A percentile compares a stretch with the other conserved stretches of the same genome.
phyloP scores from a whole-genome alignment of 306 rosid species.

The Carpinus viminea region DNA sequence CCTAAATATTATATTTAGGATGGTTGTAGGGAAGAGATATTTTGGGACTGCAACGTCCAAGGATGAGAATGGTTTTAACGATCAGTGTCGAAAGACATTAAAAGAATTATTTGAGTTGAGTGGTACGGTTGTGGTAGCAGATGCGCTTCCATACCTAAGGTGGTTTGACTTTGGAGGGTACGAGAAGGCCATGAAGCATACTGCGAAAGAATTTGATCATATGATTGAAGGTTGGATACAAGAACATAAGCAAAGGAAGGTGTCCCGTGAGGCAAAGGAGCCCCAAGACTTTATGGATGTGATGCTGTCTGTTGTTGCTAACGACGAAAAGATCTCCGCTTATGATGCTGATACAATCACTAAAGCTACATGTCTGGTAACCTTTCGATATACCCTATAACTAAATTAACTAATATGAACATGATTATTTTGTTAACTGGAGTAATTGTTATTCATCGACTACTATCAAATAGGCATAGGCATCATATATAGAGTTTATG shows the following conservation, averaged over 20 bases:
- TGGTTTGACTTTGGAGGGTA: constrained; percentile 51
- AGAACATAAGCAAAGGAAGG: no score
- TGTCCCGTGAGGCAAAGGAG: no score
- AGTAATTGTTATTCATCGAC: no score
- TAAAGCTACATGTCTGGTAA: constrained; percentile 20
- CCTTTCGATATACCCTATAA: neutral
- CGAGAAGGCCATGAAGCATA: constrained; percentile 11
- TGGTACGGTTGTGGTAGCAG: constrained; percentile 22
- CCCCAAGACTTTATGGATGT: constrained; percentile 32
- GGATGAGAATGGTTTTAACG: constrained; percentile 5
- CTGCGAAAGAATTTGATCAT: constrained; percentile 23
- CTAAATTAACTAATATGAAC: no score
- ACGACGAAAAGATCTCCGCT: constrained; percentile 1
- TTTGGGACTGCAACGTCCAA: neutral
- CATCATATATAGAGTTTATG: no score
- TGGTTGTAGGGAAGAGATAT: constrained; percentile 36
- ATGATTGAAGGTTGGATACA: constrained; percentile 10
- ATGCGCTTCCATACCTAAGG: constrained; percentile 36
- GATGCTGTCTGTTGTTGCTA: constrained; percentile 27
- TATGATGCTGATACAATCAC: constrained; percentile 13
- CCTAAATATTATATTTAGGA: constrained; percentile 33
- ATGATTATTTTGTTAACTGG: no score
- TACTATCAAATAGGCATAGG: no score
- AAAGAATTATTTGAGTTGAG: neutral
- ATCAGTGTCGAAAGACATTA: constrained; percentile 7